A percentile compares a stretch with the other conserved stretches of the same genome.
These are phyloP conservation scores for Amanita fuliginea DNA, from an alignment of 768 basidiomycete species.

Conservation along the genomic window DNA sequence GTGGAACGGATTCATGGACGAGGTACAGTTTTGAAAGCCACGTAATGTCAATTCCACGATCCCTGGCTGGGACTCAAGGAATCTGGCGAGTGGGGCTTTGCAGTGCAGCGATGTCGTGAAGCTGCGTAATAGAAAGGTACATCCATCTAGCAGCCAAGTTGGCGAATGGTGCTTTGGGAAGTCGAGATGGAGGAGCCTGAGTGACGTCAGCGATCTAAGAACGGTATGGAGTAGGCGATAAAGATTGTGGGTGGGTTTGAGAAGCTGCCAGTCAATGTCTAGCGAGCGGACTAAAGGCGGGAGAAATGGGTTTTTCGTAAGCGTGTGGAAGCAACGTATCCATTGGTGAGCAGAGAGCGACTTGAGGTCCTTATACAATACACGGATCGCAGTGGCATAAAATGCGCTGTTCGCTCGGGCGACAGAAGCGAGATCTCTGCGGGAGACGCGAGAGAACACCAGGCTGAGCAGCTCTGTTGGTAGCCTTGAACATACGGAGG, in stretches of 20 bases:
- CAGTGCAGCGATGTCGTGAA: slow-evolving; percentile 51
- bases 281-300: slow-evolving; percentile 32
- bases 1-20: slow-evolving; percentile 14
- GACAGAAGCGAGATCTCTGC: slow-evolving; percentile 13
- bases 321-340: slow-evolving; percentile 26
- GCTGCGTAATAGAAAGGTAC: slow-evolving; percentile 30
- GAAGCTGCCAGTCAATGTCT: slow-evolving; percentile 29
- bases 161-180: slow-evolving; percentile 29
- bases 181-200: slow-evolving; percentile 38
- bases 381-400: slow-evolving; percentile 16
- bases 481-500: slow-evolving; percentile 7
- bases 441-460: slow-evolving; percentile 14
- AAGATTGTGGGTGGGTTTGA: slow-evolving; percentile 32
- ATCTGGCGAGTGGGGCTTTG: slow-evolving; percentile 31
- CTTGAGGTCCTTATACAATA: slow-evolving; percentile 23
- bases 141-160: slow-evolving; percentile 37
- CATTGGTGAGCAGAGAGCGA: slow-evolving; percentile 19
- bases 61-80: slow-evolving; percentile 38
- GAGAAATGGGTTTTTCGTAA: slow-evolving; percentile 26
- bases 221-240: slow-evolving; percentile 37
- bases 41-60: slow-evolving; percentile 45
- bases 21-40: slow-evolving; percentile 29
- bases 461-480: slow-evolving; percentile 24
- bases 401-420: slow-evolving; percentile 17
- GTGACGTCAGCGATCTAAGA: slow-evolving; percentile 24